Evolutionary conservation across 805 yeast species (phyloP), one percentile per base, ranked within the genome.

Genomic region (Kodamaea hsintzibuensis): DNA sequence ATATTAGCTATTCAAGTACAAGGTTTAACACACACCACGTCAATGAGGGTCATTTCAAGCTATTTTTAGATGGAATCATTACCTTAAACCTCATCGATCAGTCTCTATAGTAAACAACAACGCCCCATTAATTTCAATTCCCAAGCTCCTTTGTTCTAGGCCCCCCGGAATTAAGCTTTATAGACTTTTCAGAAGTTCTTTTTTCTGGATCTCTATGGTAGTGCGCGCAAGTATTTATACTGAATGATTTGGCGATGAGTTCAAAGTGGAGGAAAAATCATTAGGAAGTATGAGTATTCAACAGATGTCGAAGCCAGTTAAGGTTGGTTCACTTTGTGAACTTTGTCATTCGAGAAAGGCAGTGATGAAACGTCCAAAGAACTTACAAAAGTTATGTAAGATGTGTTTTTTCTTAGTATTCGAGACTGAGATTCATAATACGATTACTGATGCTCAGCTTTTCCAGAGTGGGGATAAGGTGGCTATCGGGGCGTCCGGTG

Each of bases 401-500:
- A 84, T 82, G 55, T 95, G 99, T 70, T 95, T 95, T 68, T 93
- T 79, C 67, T 79, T 82, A 55, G 96, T 91, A 2, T 95, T 95
- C 70, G 99, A 95, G 72, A 89, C 96, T 0, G 99, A 95, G 67
- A 89, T 95, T 58, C 99, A 95, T 74, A 82, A 91, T 62, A 93
- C 99, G 1, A 93, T 95, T 46, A 74, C 79, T 12, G 75, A 81
- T 37, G 86, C 87, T 51, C 76, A 82, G 0, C 78, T 95, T 47
- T 95, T 95, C 63, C 68, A 82, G 19, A 77, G 73, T 0, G 98
- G 98, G 13, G 99, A 95, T 65, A 80, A 74, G 25, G 92, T 95
- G 1, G 99, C 98, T 14, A 92, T 95, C 19, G 99, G 99, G 14
- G 99, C 99, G 0, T 90, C 97, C 1, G 99, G 99, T 22, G 99